These are phyloP conservation scores for Gossypium sturtianum DNA, from an alignment of 345 rosid species.

Conservation along the genomic window DNA sequence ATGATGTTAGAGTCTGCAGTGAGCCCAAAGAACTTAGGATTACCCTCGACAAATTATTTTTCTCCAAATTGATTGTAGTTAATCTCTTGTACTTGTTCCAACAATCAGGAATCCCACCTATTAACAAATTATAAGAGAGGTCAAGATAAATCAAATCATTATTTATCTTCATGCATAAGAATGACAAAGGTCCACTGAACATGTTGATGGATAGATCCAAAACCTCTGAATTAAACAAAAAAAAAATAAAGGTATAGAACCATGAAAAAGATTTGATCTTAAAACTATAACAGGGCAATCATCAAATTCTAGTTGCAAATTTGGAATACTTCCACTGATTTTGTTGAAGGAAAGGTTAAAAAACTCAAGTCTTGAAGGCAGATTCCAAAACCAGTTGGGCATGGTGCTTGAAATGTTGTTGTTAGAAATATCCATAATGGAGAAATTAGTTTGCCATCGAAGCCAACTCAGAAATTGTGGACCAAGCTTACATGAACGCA, in stretches of 20 bases:
- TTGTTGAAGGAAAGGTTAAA: constrained; percentile 11
- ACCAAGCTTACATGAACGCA: constrained; percentile 3
- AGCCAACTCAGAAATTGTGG: constrained; percentile 7
- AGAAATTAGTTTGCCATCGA: constrained; percentile 7
- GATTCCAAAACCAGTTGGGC: constrained; percentile 13
- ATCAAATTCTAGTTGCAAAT: neutral
- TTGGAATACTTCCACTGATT: neutral
- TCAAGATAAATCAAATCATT: no score
- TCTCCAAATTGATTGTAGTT: neutral
- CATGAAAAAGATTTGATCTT: constrained; percentile 7
- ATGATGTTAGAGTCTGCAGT: no score
- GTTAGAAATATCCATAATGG: no score
- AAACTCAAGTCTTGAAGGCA: neutral
- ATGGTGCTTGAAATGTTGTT: neutral
- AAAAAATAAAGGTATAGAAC: neutral
- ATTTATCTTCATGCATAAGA: no score
- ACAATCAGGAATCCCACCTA: no score
- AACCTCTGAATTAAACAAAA: neutral
- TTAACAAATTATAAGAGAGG: no score
- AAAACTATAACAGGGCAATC: neutral
- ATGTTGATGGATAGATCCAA: neutral
- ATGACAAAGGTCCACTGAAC: no score
- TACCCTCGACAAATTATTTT: no score
- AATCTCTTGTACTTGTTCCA: no score
- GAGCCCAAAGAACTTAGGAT: no score